Evolutionary conservation across 768 basidiomycete species (phyloP), one percentile per base, ranked within the genome.

Genomic region (Leccinum boreale): DNA sequence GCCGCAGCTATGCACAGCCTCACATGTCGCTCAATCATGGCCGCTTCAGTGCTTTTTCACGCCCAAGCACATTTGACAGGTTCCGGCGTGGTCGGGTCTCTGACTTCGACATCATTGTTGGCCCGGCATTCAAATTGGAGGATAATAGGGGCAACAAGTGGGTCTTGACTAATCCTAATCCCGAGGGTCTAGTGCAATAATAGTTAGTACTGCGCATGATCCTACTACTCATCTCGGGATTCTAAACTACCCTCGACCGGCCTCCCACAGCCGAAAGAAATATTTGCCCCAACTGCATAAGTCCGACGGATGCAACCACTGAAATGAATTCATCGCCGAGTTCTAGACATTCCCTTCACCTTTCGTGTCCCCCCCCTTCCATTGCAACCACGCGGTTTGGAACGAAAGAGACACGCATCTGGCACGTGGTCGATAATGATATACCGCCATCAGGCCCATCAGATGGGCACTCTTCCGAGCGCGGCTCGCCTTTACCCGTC

Each of bases 1-100:
- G 14, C 47, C 33, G 52, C 52, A 53, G 45, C 35, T 3, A 5
- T 14, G 17, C 56, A 67, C 55, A 17, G 63, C 64, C 59, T 39
- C n/a, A 47, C 21, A 14, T 4, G 6, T 5, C 28, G 29, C 10
- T 24, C 52, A 24, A 23, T 33, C 39, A 50, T 28, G 47, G 17
- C 47, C 21, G 5, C 45, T 24, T 21, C 44, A 45, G 44, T 45
- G n/a, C 44, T 5, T 53, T 36, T 35, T 21, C 15, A 42, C 35
- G 33, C 42, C 53, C 62, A 59, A 17, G 7, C 1, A 36, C 19
- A 3, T 5, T 28, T 12, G 31, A 12, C 47, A 17, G 47, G 60
- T 50, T 52, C 49, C n/a, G 21, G 28, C 42, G 10, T 44, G 42
- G 42, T 44, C 42, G 42, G 14, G 12, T 3, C 29, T n/a, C 55